phyloP scores from a whole-genome alignment of 805 yeast genomes.

The Sungouiella blattae region DNA sequence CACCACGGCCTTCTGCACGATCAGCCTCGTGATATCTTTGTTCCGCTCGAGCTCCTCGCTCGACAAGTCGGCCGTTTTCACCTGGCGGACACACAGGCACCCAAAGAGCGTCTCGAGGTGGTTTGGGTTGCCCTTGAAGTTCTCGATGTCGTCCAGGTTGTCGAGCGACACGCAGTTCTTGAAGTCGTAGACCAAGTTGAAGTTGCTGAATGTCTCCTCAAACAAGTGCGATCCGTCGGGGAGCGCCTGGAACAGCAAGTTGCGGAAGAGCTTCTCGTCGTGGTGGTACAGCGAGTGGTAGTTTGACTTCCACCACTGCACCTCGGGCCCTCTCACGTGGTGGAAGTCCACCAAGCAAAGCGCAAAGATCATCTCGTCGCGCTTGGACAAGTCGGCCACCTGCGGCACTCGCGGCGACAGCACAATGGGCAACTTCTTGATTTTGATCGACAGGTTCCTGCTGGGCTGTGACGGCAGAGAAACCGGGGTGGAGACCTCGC shows the following conservation, averaged over 20 bases:
- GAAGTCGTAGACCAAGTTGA: conserved; percentile 74
- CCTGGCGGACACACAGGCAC: conserved; percentile 87
- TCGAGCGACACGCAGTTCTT: conserved; percentile 44
- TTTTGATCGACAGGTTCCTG: conserved; percentile 25
- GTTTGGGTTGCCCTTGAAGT: conserved; percentile 37
- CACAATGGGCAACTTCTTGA: conserved; percentile 35
- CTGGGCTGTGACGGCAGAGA: conserved; percentile 1
- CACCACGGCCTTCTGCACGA: conserved; percentile 88
- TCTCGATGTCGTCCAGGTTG: conserved; percentile 31
- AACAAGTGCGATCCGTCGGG: conserved; percentile 96
- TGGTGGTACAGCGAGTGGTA: conserved; percentile 29
- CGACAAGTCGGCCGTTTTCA: conserved; percentile 57
- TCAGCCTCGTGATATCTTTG: conserved; percentile 73
- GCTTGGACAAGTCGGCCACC: conserved; percentile 22
- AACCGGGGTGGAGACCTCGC: not conserved
- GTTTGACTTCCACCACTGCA: conserved; percentile 78
- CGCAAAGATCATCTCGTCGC: conserved; percentile 60
- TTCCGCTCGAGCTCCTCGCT: conserved; percentile 41
- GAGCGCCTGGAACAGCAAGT: conserved; percentile 87
- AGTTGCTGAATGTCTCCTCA: conserved; percentile 90
- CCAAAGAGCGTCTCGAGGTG: conserved; percentile 77
- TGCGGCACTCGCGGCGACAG: conserved; percentile 22
- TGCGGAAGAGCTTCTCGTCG: conserved; percentile 63
- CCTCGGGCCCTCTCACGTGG: conserved; percentile 88
- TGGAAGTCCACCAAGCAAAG: conserved; percentile 90